Evolutionary conservation across 2,329 filamentous ascomycete genomes (phyloP).

Genomic region (Diaporthe humulicola): DNA sequence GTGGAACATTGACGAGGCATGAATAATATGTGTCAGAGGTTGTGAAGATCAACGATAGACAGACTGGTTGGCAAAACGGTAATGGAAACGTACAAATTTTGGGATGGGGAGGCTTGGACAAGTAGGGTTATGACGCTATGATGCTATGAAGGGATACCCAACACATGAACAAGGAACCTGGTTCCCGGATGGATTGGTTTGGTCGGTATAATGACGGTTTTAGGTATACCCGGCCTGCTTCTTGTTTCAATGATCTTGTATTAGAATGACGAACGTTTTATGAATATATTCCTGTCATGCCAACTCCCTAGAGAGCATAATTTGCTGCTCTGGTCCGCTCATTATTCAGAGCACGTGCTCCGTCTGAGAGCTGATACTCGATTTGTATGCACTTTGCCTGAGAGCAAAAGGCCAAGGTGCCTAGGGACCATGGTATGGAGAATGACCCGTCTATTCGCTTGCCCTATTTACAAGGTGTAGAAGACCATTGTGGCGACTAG

Average conservation of each 20-base stretch:
- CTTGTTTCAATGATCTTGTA: neutral
- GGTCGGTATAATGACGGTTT: constrained; percentile 2
- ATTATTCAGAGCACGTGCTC: neutral
- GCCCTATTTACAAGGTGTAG: neutral
- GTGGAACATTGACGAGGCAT: neutral
- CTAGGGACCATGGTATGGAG: neutral
- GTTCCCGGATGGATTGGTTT: neutral
- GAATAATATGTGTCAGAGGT: neutral
- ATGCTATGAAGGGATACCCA: constrained; percentile 28
- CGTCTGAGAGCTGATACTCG: neutral
- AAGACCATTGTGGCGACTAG: neutral
- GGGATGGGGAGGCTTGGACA: neutral
- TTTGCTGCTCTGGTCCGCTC: neutral
- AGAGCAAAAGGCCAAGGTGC: neutral
- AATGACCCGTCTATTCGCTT: neutral
- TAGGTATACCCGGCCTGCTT: neutral
- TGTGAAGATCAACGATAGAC: neutral
- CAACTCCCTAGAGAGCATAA: neutral
- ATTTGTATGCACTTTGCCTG: neutral
- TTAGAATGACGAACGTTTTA: neutral
- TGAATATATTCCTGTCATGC: neutral
- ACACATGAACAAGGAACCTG: neutral
- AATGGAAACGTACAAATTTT: neutral
- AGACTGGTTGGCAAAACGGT: constrained; percentile 1
- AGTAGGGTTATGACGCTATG: constrained; percentile 3